A percentile compares a stretch with the other conserved stretches of the same genome.
phyloP scores from a whole-genome alignment of 192 early-diverging fungal species.

The Rhizophagus clarus region DNA sequence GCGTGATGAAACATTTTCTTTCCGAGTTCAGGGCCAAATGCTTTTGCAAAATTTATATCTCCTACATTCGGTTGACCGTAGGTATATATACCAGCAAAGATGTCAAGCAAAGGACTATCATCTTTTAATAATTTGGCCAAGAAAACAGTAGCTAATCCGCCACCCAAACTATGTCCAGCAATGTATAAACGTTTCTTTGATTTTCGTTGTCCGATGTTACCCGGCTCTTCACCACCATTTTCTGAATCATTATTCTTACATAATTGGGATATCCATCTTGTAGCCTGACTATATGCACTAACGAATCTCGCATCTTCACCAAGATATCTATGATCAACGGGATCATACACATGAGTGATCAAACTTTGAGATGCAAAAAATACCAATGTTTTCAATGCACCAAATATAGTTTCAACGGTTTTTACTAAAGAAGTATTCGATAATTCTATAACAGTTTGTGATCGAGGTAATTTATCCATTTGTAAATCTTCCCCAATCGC shows the following conservation, averaged over 20 bases:
- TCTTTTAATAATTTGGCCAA: constrained; percentile 56
- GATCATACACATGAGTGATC: constrained; percentile 50
- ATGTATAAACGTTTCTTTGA: constrained; percentile 48
- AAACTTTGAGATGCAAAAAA: constrained; percentile 45
- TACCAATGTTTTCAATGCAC: constrained; percentile 41
- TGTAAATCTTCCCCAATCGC: constrained; percentile 44
- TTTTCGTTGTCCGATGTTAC: constrained; percentile 22
- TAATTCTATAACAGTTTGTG: constrained; percentile 48
- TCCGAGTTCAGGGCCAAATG: constrained; percentile 46
- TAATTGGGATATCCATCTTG: constrained; percentile 40
- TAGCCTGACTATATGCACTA: constrained; percentile 49
- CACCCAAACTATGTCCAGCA: constrained; percentile 57
- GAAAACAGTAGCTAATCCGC: constrained; percentile 52
- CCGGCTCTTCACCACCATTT: not conserved
- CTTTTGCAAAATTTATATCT: constrained; percentile 52
- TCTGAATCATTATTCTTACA: not conserved
- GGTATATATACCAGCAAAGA: constrained; percentile 57
- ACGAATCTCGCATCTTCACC: constrained; percentile 43
- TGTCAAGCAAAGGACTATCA: constrained; percentile 48
- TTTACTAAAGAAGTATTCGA: constrained; percentile 50
- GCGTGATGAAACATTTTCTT: constrained; percentile 61
- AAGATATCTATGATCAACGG: constrained; percentile 53
- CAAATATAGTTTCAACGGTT: constrained; percentile 44
- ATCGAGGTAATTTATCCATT: constrained; percentile 28
- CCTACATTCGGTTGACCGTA: constrained; percentile 55